phyloP scores from a whole-genome alignment of 2,329 filamentous ascomycete genomes.

The Corynespora cassiicola region DNA sequence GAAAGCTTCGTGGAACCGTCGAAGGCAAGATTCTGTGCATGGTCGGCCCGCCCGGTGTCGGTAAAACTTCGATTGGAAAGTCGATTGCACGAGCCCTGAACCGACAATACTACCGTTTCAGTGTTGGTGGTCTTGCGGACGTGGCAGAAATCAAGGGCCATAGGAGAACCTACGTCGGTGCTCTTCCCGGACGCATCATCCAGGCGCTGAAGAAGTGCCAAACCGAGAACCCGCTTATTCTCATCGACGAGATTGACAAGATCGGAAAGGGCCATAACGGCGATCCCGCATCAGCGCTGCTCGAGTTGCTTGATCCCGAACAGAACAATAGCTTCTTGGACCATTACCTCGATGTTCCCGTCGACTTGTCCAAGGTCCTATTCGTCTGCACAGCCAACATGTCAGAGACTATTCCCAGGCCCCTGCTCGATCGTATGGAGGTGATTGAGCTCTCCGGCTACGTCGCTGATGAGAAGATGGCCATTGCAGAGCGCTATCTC shows the following conservation, averaged over 20 bases:
- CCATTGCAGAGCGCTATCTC: conserved; percentile 92
- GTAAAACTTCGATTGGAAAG: conserved; percentile 98
- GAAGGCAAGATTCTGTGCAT: conserved; percentile 99
- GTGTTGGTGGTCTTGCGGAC: conserved; percentile 93
- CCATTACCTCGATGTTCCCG: conserved; percentile 98
- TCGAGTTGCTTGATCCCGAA: conserved; percentile 94
- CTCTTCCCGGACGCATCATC: conserved; percentile 93
- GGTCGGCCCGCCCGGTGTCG: conserved; percentile 94
- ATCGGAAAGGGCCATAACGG: conserved; percentile 96
- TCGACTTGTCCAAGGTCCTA: conserved; percentile 95
- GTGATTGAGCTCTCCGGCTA: conserved; percentile 96
- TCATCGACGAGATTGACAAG: conserved; percentile 98
- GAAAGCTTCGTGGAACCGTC: conserved; percentile 93
- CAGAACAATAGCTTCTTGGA: conserved; percentile 98
- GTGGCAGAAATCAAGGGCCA: conserved; percentile 99
- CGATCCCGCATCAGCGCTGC: conserved; percentile 90
- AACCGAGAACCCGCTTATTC: conserved; percentile 94
- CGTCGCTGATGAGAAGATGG: conserved; percentile 98
- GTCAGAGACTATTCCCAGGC: conserved; percentile 95
- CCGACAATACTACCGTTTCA: conserved; percentile 97
- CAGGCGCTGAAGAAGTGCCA: conserved; percentile 99
- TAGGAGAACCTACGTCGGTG: conserved; percentile 93
- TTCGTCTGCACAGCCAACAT: conserved; percentile 99
- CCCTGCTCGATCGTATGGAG: conserved; percentile 95
- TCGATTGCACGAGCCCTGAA: conserved; percentile 95